Evolutionary conservation across 1,139 yeast species (phyloP).

Genomic region (Candida glucosophila): DNA sequence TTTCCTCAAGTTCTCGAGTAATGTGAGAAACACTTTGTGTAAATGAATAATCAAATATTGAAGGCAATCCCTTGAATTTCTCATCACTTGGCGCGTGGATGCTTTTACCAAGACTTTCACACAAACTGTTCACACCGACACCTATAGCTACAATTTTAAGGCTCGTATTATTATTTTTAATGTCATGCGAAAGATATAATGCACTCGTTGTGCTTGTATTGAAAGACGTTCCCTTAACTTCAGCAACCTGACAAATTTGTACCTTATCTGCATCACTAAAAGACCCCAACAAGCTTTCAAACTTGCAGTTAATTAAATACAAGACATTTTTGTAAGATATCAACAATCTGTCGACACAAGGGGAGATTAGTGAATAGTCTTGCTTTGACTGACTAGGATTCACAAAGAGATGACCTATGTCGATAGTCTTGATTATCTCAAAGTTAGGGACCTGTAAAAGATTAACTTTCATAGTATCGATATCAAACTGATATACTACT

Average conservation of each 20-base stretch:
- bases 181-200: slow-evolving; percentile 32
- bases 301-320: slow-evolving; percentile 36
- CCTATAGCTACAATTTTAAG: slow-evolving; percentile 45
- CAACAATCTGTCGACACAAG: slow-evolving; percentile 39
- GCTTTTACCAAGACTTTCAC: slow-evolving; percentile 68
- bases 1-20: slow-evolving; percentile 15
- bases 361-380: slow-evolving; percentile 20
- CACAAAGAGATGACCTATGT: slow-evolving; percentile 13
- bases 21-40: slow-evolving; percentile 11
- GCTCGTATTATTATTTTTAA: slow-evolving; percentile 34
- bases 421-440: slow-evolving; percentile 12
- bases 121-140: slow-evolving; percentile 62
- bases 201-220: slow-evolving; percentile 34
- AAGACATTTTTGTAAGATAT: slow-evolving; percentile 30
- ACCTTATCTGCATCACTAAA: slow-evolving; percentile 18
- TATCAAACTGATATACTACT: slow-evolving; percentile 17
- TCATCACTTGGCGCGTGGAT: slow-evolving; percentile 13
- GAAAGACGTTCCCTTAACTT: slow-evolving; percentile 35
- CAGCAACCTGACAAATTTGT: slow-evolving; percentile 25
- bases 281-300: slow-evolving; percentile 33
- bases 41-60: slow-evolving; percentile 18
- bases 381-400: slow-evolving; percentile 4
- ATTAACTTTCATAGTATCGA: slow-evolving; percentile 9
- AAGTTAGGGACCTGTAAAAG: slow-evolving; percentile 16
- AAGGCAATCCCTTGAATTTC: slow-evolving; percentile 20